A percentile compares a stretch with the other conserved stretches of the same genome.
These are phyloP conservation scores for Coemansia sp. DNA, from an alignment of 192 early-diverging fungal species.

Conservation along the genomic window DNA sequence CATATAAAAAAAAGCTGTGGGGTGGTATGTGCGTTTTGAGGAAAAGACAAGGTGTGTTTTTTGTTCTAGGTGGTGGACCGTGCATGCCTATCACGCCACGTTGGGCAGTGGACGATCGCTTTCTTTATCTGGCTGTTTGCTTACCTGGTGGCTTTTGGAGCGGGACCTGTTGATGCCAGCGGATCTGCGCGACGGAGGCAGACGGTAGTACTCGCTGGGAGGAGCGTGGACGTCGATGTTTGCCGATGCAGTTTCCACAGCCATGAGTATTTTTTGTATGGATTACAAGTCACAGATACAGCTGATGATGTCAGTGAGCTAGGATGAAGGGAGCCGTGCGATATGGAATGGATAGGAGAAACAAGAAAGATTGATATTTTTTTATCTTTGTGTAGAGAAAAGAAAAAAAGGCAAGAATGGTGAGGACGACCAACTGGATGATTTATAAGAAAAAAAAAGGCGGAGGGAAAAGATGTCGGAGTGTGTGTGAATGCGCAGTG, in stretches of 20 bases:
- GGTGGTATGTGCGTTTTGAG: too few species aligned
- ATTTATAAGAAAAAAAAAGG: neutral
- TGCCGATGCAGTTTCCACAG: slow-evolving; percentile 9
- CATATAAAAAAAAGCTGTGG: too few species aligned
- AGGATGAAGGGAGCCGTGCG: neutral
- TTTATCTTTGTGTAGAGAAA: neutral
- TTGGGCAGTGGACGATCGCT: neutral
- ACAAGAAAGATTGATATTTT: neutral
- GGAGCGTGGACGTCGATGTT: slow-evolving; percentile 35
- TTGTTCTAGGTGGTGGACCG: neutral
- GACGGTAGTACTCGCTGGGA: slow-evolving; percentile 46
- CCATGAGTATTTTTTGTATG: neutral
- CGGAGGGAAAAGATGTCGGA: neutral
- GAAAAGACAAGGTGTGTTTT: neutral
- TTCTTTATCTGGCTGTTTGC: neutral
- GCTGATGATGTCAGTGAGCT: too few species aligned
- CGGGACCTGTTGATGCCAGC: slow-evolving; percentile 33
- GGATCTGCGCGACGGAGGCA: slow-evolving; percentile 15
- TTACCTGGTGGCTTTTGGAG: slow-evolving; percentile 46
- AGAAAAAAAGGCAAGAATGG: neutral
- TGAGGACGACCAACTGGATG: neutral
- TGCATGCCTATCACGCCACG: neutral
- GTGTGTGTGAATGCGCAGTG: neutral
- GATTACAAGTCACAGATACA: too few species aligned
- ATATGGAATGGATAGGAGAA: neutral